phyloP scores from a whole-genome alignment of 495 filamentous ascomycete species.

The Trichoderma erinaceum region DNA sequence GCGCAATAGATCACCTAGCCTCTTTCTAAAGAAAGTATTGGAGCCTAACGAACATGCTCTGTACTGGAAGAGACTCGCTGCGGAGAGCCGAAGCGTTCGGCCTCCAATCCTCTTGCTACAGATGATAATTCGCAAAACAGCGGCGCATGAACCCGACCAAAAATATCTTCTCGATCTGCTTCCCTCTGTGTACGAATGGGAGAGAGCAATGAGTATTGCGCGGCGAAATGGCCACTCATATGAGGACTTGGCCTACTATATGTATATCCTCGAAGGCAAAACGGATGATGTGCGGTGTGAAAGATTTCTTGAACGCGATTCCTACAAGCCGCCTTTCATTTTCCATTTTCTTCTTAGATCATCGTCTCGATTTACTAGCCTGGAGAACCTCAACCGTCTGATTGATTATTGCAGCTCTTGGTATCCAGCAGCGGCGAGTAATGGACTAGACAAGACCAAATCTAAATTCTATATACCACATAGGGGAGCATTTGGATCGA shows the following conservation, averaged over 20 bases:
- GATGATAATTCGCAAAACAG: constrained; percentile 7
- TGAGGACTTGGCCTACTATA: not conserved
- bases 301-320: constrained; percentile 9
- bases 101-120: not conserved
- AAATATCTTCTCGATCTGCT: not conserved
- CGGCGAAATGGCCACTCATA: constrained; percentile 3
- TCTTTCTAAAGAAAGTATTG: not conserved
- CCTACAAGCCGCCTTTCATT: not conserved
- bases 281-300: constrained; percentile 9
- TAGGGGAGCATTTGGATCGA: not conserved
- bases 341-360: constrained; percentile 4
- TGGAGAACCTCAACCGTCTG: not conserved
- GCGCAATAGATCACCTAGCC: not conserved
- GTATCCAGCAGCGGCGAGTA: not conserved
- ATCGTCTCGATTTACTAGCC: not conserved
- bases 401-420: constrained; percentile 8
- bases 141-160: not conserved
- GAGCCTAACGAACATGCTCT: not conserved
- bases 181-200: not conserved
- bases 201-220: not conserved
- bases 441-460: not conserved
- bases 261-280: constrained; percentile 12
- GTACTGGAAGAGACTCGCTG: not conserved
- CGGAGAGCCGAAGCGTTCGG: not conserved
- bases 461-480: not conserved